Base-by-base conservation (phyloP, 495 filamentous ascomycete genomes). In the Aspergillus campestris region DNA sequence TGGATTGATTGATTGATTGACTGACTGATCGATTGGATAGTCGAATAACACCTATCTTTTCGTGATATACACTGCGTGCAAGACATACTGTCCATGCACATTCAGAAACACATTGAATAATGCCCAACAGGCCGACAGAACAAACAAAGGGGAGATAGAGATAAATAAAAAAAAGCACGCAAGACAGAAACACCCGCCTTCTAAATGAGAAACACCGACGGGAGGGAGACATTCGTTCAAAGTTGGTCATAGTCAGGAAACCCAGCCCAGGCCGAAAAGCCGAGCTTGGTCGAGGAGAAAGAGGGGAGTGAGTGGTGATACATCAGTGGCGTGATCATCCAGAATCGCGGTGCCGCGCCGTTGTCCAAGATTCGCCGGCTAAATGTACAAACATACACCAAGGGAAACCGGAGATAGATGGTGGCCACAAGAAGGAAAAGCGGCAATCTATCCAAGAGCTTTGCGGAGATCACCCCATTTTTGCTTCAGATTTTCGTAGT, bases 381-480 rank as follows among this genome's bases (percentile, higher is more conserved):
- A 35, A 54, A 49, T 52, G 49, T 57, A 53, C 54, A 53, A 44
- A 34, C 15, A 29, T 7, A 15, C 35, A 15, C 14, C 28, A 18
- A 33, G 13, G 39, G 36, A 24, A 27, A 13, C 44, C 35, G 31
- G 31, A 35, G 9, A 45, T 31, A 18, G 2, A 14, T 7, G 8
- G 14, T 31, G 9, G 37, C 38, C 18, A 14, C 15, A 40, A 42
- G 30, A 59, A 62, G 60, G 53, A 65, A 61, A 60, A 67, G 31
- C 28, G 34, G 13, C 24, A 31, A 27, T 8, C 58, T 55, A 71
- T 40, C 74, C 79, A 39, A 85, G 74, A 33, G 79, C 78, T 51
- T 81, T 82, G 59, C 82, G 86, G 42, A 94, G 67, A 48, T 94
- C 88, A 37, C 76, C 80, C 86, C 85, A 91, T 70, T 85, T 88